phyloP scores from a whole-genome alignment of 345 rosid species.

The Atalantia buxifolia region DNA sequence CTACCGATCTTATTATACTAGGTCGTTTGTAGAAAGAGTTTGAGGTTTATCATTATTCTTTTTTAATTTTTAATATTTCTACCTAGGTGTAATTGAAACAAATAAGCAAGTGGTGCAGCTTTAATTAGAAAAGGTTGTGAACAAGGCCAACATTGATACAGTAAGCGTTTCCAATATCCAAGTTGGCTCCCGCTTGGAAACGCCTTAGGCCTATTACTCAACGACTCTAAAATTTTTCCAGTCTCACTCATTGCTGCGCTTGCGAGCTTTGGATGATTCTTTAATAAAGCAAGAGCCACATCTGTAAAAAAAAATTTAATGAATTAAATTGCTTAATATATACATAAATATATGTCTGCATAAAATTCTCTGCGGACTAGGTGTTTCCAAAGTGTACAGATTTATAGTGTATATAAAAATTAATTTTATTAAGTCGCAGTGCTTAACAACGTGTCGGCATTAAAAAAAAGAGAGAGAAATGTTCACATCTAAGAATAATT shows the following conservation, averaged over 20 bases:
- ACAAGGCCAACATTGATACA: background rate
- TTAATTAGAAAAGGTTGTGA: background rate
- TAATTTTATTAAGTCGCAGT: too few relatives aligned
- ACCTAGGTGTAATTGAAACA: background rate
- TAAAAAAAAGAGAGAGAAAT: too few relatives aligned
- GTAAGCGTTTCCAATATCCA: background rate
- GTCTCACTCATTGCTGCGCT: accelerated
- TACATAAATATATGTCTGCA: too few relatives aligned
- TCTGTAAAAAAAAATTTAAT: background rate
- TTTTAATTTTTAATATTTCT: background rate
- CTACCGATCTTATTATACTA: too few relatives aligned
- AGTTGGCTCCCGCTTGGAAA: background rate
- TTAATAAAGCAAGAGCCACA: background rate
- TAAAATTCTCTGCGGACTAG: too few relatives aligned
- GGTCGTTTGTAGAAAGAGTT: too few relatives aligned
- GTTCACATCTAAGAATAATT: too few relatives aligned
- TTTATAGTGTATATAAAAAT: too few relatives aligned
- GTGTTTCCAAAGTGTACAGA: too few relatives aligned
- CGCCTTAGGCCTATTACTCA: background rate
- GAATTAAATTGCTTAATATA: too few relatives aligned
- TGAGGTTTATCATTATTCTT: background rate
- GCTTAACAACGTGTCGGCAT: too few relatives aligned
- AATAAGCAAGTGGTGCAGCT: background rate
- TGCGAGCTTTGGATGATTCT: background rate
- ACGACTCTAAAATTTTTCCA: background rate